phyloP scores from a whole-genome alignment of 805 yeast genomes.

The Wickerhamomyces sydowiorum region DNA sequence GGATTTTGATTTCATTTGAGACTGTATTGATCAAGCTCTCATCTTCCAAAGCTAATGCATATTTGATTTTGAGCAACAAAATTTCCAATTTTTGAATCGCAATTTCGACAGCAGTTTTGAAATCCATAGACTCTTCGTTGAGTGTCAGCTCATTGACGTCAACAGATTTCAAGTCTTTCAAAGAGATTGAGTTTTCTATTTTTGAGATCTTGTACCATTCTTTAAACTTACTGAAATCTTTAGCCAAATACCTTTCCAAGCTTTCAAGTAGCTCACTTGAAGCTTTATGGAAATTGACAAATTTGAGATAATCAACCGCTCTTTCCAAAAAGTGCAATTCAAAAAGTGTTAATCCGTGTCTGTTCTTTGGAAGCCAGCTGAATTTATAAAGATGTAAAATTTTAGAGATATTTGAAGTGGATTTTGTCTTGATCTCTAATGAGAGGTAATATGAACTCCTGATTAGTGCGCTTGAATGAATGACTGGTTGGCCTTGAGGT shows the following conservation, averaged over 20 bases:
- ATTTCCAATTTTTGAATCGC: not conserved
- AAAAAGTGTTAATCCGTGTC: constrained; percentile 5
- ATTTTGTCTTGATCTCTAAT: constrained; percentile 26
- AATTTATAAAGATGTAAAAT: constrained; percentile 25
- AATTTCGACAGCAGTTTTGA: not conserved
- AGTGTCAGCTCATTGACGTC: not conserved
- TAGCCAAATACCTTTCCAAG: constrained; percentile 8
- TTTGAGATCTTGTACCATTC: constrained; percentile 10
- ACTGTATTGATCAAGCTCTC: too few species aligned
- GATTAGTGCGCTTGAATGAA: constrained; percentile 23
- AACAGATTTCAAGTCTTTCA: not conserved
- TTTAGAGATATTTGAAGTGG: constrained; percentile 24
- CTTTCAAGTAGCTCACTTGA: constrained; percentile 6
- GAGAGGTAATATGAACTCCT: constrained; percentile 28
- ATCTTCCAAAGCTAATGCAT: not conserved
- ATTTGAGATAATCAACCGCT: constrained; percentile 15
- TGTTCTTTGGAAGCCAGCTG: constrained; percentile 25
- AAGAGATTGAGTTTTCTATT: not conserved
- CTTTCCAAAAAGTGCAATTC: constrained; percentile 14
- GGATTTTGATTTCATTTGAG: constrained; percentile 1
- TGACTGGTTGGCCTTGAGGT: not conserved
- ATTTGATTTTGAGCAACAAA: not conserved
- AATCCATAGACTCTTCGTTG: not conserved
- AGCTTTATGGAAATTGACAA: constrained; percentile 13
- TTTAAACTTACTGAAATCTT: constrained; percentile 4